Conservation (phyloP, 2,329 filamentous ascomycete genomes). For the Lanzia echinophila region DNA sequence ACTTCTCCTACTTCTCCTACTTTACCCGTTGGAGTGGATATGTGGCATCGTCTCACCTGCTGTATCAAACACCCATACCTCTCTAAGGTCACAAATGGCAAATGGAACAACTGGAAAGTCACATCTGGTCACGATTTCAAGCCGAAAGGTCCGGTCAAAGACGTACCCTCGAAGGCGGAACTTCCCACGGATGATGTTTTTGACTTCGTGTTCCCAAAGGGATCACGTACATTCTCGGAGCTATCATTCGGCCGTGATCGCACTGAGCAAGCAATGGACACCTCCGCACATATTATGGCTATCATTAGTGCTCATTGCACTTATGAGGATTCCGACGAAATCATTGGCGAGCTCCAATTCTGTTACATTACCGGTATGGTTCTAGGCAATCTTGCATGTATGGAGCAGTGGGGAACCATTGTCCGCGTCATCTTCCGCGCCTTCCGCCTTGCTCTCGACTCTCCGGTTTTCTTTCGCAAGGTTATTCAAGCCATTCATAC, state of each 20-base stretch:
- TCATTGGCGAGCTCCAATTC: conserved; percentile 56
- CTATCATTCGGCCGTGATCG: conserved; percentile 30
- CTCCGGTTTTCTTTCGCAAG: conserved; percentile 40
- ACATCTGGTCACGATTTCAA: conserved; percentile 47
- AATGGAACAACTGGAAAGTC: conserved; percentile 42
- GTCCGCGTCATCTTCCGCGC: conserved; percentile 46
- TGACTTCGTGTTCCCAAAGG: conserved; percentile 41
- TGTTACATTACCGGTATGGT: conserved; percentile 51
- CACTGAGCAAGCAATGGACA: conserved; percentile 41
- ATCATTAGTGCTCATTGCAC: conserved; percentile 32
- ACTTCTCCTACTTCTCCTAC: conserved; percentile 6
- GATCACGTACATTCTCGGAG: conserved; percentile 36
- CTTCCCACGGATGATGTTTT: conserved; percentile 41
- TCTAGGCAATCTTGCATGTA: conserved; percentile 51
- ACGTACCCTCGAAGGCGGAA: conserved; percentile 20
- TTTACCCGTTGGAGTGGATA: conserved; percentile 23
- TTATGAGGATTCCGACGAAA: conserved; percentile 35
- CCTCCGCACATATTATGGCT: conserved; percentile 41
- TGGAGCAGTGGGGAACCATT: conserved; percentile 57
- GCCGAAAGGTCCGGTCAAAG: background rate
- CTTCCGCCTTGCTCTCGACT: conserved; percentile 37
- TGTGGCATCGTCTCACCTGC: conserved; percentile 48
- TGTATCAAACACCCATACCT: conserved; percentile 42
- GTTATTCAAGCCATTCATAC: conserved; percentile 46
- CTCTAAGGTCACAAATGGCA: conserved; percentile 40